Percentiles rank a stretch among this genome's conserved stretches.
phyloP scores from a whole-genome alignment of 257 asterid genomes.

The Oldenlandia corymbosa region DNA sequence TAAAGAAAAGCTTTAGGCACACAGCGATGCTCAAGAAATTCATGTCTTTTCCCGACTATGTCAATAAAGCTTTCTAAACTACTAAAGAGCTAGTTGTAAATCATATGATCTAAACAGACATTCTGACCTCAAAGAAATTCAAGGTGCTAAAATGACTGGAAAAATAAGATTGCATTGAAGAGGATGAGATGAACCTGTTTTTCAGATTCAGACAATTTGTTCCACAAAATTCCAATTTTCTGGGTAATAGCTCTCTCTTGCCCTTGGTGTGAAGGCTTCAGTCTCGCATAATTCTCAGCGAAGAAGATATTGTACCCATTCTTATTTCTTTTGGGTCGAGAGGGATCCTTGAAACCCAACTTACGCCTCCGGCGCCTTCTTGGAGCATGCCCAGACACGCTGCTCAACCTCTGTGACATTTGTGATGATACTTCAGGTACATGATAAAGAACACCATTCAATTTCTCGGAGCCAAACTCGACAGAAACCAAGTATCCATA shows the following conservation, averaged over 20 bases:
- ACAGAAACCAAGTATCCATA: constrained; percentile 75
- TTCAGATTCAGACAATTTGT: constrained; percentile 67
- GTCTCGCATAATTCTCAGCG: constrained; percentile 70
- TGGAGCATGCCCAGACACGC: constrained; percentile 30
- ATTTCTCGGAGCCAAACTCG: constrained; percentile 54
- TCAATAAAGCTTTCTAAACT: no score
- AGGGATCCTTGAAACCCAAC: constrained; percentile 49
- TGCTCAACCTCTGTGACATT: constrained; percentile 26
- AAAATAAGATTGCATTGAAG: no score
- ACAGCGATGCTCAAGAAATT: neutral
- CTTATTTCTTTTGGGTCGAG: constrained; percentile 66
- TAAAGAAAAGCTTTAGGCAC: neutral
- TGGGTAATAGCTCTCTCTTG: constrained; percentile 80
- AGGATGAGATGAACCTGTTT: constrained; percentile 46
- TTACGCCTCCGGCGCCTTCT: constrained; percentile 47
- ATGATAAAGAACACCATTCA: constrained; percentile 84
- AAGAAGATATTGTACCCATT: constrained; percentile 92
- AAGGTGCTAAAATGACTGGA: no score
- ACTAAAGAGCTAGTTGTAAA: no score
- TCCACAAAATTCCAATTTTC: constrained; percentile 78
- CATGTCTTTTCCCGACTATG: no score
- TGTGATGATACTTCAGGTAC: constrained; percentile 32
- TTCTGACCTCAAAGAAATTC: neutral
- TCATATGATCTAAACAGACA: no score
- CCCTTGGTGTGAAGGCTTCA: constrained; percentile 77